phyloP scores from a whole-genome alignment of 805 yeast species.

The Metschnikowia colocasiae region DNA sequence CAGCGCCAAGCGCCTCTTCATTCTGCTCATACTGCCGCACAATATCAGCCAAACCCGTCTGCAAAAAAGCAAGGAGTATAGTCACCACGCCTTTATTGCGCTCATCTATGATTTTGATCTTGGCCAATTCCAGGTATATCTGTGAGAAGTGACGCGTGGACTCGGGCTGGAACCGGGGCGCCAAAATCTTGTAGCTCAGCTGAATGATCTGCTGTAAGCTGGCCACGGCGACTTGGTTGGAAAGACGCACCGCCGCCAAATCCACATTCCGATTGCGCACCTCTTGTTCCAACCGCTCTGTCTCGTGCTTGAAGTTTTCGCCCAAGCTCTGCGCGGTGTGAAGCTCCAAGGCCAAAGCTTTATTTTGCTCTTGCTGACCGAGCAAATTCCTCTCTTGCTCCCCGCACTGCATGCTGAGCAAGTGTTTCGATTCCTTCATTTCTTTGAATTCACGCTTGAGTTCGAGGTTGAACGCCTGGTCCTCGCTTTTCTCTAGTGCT shows the following conservation, averaged over 20 bases:
- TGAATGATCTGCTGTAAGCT: slow-evolving; percentile 9
- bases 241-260: slow-evolving; percentile 5
- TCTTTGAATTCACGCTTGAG: slow-evolving; percentile 4
- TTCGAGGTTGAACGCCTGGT: slow-evolving; percentile 1
- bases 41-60: slow-evolving; percentile 10
- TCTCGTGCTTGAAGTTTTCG: neutral
- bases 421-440: slow-evolving; percentile 1
- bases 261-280: slow-evolving; percentile 1
- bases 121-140: slow-evolving; percentile 9
- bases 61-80: slow-evolving; percentile 11
- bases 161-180: slow-evolving; percentile 12
- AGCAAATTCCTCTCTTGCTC: neutral
- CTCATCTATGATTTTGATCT: slow-evolving; percentile 4
- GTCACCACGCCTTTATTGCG: slow-evolving; percentile 2
- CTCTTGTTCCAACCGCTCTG: neutral
- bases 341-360: neutral
- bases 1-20: slow-evolving; percentile 12
- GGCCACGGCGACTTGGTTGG: slow-evolving; percentile 12
- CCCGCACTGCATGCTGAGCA: neutral
- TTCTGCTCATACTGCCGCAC: slow-evolving; percentile 11
- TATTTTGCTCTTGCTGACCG: neutral
- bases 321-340: neutral
- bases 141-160: slow-evolving; percentile 13
- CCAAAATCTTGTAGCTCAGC: slow-evolving; percentile 11
- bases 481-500: neutral